A percentile compares a stretch with the other conserved stretches of the same genome.
phyloP scores from a whole-genome alignment of 768 basidiomycete genomes.

The Termitomyces sp. region DNA sequence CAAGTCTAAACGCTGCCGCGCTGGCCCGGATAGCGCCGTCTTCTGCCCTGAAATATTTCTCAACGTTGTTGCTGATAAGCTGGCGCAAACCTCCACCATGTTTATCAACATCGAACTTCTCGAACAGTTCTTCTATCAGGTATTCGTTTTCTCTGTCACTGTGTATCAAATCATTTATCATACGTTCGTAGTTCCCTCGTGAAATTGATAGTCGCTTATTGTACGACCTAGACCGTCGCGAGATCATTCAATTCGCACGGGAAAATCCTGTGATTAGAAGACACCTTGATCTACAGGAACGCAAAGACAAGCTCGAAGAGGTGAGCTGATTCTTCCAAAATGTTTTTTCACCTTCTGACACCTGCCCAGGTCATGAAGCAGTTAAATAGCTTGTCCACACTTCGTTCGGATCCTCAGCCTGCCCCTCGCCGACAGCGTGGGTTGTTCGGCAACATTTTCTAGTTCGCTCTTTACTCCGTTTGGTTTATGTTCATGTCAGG shows the following conservation, averaged over 20 bases:
- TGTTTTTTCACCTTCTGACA: background rate
- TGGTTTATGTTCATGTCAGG: background rate
- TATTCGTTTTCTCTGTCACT: constrained; percentile 27
- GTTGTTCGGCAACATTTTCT: constrained; percentile 77
- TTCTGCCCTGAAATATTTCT: constrained; percentile 98
- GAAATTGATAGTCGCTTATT: constrained; percentile 94
- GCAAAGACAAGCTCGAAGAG: constrained; percentile 97
- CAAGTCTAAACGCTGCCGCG: constrained; percentile 83
- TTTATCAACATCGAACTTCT: constrained; percentile 99
- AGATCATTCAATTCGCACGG: constrained; percentile 88
- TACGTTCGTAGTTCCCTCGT: constrained; percentile 74
- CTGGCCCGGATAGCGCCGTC: constrained; percentile 83
- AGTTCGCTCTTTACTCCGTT: constrained; percentile 12
- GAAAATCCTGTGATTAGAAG: constrained; percentile 89
- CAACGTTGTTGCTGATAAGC: constrained; percentile 93
- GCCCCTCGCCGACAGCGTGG: constrained; percentile 72
- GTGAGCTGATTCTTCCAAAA: constrained; percentile 32
- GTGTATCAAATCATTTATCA: background rate
- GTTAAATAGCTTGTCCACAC: constrained; percentile 85
- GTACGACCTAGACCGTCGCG: constrained; percentile 88
- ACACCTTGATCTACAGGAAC: constrained; percentile 92
- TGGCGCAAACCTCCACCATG: constrained; percentile 94
- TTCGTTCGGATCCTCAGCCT: constrained; percentile 80
- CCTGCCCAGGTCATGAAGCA: constrained; percentile 84
- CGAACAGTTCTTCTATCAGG: constrained; percentile 99